Percentiles rank a stretch among this genome's conserved stretches.
phyloP scores from a whole-genome alignment of 2,329 filamentous ascomycete species.

The Xylaria sp. region DNA sequence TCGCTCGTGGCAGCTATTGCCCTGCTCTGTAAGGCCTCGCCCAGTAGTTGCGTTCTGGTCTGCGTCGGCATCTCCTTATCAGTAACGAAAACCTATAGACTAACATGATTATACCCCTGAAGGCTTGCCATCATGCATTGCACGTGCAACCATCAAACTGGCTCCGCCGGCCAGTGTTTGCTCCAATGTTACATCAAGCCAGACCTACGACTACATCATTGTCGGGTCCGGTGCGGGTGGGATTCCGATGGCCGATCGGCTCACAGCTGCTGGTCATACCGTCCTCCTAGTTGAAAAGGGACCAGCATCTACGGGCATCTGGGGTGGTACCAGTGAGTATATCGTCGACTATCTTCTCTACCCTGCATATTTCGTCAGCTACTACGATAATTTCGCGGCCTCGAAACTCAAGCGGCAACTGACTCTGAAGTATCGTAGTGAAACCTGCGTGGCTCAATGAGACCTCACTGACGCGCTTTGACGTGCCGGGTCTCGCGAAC shows the following conservation, averaged over 20 bases:
- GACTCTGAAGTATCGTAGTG: constrained; percentile 50
- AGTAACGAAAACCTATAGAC: not conserved
- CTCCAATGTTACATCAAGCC: constrained; percentile 39
- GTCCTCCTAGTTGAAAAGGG: constrained; percentile 73
- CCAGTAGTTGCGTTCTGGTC: constrained; percentile 1
- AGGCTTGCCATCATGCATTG: constrained; percentile 41
- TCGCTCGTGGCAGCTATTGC: constrained; percentile 24
- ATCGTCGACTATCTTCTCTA: not conserved
- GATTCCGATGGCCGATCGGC: constrained; percentile 68
- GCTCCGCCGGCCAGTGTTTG: constrained; percentile 41
- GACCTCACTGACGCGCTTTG: constrained; percentile 75
- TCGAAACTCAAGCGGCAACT: not conserved
- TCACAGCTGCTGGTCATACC: constrained; percentile 72
- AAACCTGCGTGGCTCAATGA: constrained; percentile 64
- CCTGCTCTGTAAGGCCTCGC: constrained; percentile 32
- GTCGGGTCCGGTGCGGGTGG: constrained; percentile 70
- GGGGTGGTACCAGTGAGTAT: constrained; percentile 61
- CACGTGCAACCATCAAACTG: constrained; percentile 40
- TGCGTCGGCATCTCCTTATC: not conserved
- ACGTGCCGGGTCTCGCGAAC: constrained; percentile 77
- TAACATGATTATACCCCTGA: constrained; percentile 26
- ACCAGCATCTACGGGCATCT: constrained; percentile 71
- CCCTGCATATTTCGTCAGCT: not conserved
- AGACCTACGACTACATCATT: constrained; percentile 69
- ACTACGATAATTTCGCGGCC: not conserved